A percentile compares a stretch with the other conserved stretches of the same genome.
Evolutionary conservation across 2,329 filamentous ascomycete species (phyloP).

Genomic region (Apiospora pterosperma): DNA sequence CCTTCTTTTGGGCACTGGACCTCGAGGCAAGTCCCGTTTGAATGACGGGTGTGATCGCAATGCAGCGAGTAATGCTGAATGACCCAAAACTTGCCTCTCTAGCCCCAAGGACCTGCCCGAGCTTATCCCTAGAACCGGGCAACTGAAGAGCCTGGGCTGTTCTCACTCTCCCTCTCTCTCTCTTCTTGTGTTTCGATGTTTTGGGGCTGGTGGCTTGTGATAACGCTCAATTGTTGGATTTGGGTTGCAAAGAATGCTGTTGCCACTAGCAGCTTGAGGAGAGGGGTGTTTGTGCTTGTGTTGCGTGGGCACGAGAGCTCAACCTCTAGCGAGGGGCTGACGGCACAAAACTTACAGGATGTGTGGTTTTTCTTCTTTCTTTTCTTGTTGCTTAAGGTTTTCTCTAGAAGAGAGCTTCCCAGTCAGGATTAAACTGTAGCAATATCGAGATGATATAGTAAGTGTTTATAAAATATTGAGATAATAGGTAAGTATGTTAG

Average conservation of each 20-base stretch:
- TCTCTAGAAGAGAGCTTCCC: neutral
- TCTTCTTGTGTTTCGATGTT: neutral
- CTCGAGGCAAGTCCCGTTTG: neutral
- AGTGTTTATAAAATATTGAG: neutral
- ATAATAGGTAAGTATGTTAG: neutral
- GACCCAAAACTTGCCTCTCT: neutral
- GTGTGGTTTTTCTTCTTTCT: neutral
- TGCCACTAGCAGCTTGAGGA: neutral
- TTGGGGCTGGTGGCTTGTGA: neutral
- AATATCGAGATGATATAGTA: neutral
- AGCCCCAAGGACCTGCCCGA: neutral
- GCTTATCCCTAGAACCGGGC: neutral
- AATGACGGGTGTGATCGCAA: neutral
- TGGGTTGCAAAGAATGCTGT: neutral
- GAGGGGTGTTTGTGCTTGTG: neutral
- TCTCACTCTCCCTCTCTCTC: neutral
- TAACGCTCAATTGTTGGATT: neutral
- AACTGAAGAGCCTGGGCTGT: neutral
- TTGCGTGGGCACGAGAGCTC: neutral
- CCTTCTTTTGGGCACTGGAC: neutral
- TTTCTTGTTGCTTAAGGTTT: too few species aligned
- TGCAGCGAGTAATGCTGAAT: neutral
- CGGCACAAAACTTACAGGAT: neutral
- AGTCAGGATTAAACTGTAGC: neutral
- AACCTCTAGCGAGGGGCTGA: slow-evolving; percentile 1